Conservation (phyloP, 495 filamentous ascomycete genomes). For the Penicillium daleae region DNA sequence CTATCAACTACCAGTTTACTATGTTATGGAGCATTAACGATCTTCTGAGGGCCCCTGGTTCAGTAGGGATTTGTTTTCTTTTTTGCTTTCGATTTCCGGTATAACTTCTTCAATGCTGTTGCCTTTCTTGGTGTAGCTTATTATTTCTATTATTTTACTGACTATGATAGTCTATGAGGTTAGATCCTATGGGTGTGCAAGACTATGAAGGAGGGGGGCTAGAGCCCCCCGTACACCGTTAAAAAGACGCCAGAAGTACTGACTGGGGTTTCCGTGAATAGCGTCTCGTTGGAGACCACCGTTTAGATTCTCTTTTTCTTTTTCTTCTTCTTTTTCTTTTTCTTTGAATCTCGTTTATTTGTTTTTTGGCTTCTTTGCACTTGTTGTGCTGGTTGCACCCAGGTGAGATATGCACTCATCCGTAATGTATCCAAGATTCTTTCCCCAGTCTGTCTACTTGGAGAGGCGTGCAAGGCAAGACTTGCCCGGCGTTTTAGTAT, state of each 20-base stretch:
- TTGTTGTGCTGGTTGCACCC: conserved; percentile 20
- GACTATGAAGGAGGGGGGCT: neutral
- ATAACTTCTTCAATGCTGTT: neutral
- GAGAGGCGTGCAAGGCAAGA: conserved; percentile 26
- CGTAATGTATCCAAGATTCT: conserved; percentile 25
- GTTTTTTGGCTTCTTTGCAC: conserved; percentile 9
- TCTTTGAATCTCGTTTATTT: conserved; percentile 13
- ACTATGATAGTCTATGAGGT: neutral
- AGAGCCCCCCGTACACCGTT: conserved; percentile 3
- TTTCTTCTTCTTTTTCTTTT: conserved; percentile 6
- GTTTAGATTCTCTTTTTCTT: conserved; percentile 9
- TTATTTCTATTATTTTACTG: neutral
- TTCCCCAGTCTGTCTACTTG: conserved; percentile 8
- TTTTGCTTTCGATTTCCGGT: neutral
- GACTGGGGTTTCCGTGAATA: neutral
- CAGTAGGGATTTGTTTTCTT: neutral
- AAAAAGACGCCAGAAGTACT: neutral
- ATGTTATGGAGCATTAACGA: neutral
- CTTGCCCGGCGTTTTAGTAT: conserved; percentile 30
- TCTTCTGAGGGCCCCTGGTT: neutral
- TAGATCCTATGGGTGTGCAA: neutral
- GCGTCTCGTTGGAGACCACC: neutral
- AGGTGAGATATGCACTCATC: conserved; percentile 36
- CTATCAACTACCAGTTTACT: neutral
- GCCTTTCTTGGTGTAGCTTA: neutral